Base-by-base conservation (phyloP, 768 basidiomycete species). In the Podaxis rugospora region DNA sequence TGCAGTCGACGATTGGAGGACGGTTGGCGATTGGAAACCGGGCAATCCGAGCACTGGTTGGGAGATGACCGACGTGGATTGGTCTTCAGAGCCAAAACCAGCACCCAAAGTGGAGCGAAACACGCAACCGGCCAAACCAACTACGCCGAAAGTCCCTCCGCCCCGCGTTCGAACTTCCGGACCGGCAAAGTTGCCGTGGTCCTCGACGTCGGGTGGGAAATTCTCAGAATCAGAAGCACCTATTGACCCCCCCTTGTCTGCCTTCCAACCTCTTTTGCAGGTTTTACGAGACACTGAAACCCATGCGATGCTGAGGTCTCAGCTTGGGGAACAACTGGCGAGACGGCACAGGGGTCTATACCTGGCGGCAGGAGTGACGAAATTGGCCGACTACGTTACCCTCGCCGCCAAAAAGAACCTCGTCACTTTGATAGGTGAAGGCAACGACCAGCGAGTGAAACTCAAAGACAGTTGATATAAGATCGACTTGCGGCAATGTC, bases 321-420 rank as follows among this genome's bases (percentile, higher is more conserved):
- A 59, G 16, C 25, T 59, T 1, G 57, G 57, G 14, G 50, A 51
- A 18, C 57, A 27, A 10, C 27, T 59, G 25, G 57, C 57, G 23
- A 59, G 39, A n/a, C 25, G 49, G 23, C 18, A 49, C 13, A 39
- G 39, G 23, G 50, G 49, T 23, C 23, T 62, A 36, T 64, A 64
- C 36, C n/a, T 32, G 18, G 25, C 36, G 5, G 63, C 57, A 32
- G 61, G 61, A 16, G 60, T 62, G 18, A 57, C 36, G n/a, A 46
- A 42, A 5, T 62, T 64, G 25, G 52, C 36, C 13, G 55, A 58
- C n/a, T 64, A 54, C 28, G 42, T 64, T 21, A 49, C 47, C 11
- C 35, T 62, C 35, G 63, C 63, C 6, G 61, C 25, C 21, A 58
- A 57, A 27, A 28, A 51, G 6, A 57, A 57, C 16, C 35, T 62